Percentiles rank a stretch among this genome's conserved stretches.
Conservation (phyloP, 768 basidiomycete genomes). For the Suillus tomentosus region DNA sequence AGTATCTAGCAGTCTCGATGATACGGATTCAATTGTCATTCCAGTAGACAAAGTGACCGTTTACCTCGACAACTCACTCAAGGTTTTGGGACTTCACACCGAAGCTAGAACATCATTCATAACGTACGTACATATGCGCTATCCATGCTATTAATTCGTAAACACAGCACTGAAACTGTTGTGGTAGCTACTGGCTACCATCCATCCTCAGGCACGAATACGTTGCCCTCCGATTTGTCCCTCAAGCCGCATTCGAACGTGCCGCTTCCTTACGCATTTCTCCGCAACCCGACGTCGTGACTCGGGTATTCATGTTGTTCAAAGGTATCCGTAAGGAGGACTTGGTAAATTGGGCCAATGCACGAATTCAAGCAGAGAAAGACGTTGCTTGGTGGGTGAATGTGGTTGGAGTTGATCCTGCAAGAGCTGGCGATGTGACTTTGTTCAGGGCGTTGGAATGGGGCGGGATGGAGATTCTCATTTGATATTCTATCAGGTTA, state of each 20-base stretch:
- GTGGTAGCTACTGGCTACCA: not conserved
- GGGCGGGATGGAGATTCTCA: no score
- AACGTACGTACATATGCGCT: not conserved
- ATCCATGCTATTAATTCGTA: not conserved
- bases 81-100: not conserved
- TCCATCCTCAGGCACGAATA: not conserved
- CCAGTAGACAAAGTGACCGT: not conserved
- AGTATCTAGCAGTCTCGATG: no score
- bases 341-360: not conserved
- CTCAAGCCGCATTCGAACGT: not conserved
- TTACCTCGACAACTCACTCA: not conserved
- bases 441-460: constrained; percentile 1
- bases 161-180: not conserved
- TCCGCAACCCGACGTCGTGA: not conserved
- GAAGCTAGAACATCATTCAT: not conserved
- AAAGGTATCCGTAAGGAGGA: not conserved
- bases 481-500: no score
- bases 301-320: not conserved
- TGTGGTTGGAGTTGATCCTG: not conserved
- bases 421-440: not conserved
- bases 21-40: no score
- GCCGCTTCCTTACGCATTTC: not conserved
- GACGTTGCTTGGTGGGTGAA: not conserved
- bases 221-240: not conserved
- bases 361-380: not conserved